Percentiles rank a stretch among this genome's conserved stretches.
These are phyloP conservation scores for Myxozyma neotropica DNA, from an alignment of 805 yeast genomes.

Conservation along the genomic window DNA sequence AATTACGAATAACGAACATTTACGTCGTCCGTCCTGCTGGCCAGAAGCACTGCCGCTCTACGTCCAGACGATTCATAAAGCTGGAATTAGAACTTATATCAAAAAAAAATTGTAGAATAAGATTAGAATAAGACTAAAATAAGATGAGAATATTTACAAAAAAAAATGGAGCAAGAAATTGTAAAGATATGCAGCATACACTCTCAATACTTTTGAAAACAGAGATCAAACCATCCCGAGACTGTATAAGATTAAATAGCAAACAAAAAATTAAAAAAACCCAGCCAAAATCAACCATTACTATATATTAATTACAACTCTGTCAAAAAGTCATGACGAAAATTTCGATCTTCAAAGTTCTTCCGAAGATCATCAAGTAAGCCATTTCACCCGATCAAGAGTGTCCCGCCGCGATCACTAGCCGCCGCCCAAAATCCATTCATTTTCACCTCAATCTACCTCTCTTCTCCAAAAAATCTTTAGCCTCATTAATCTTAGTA, in stretches of 20 bases:
- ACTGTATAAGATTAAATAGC: no score
- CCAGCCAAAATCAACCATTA: neutral
- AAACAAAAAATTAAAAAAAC: neutral
- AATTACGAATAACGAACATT: neutral
- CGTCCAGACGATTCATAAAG: no score
- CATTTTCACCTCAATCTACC: conserved; percentile 16
- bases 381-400: neutral
- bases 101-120: neutral
- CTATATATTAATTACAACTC: neutral
- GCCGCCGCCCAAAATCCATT: neutral
- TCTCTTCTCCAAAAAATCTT: conserved; percentile 67
- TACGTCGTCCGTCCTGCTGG: no score
- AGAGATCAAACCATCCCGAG: neutral
- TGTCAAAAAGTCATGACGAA: no score
- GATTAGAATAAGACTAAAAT: neutral
- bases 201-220: neutral
- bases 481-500: conserved; percentile 84
- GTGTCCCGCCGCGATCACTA: neutral
- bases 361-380: no score
- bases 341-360: no score
- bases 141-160: neutral
- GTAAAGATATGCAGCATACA: neutral
- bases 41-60: no score
- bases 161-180: neutral
- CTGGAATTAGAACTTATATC: no score